Base-by-base conservation (phyloP, 805 yeast species). In the Ogataea pini region DNA sequence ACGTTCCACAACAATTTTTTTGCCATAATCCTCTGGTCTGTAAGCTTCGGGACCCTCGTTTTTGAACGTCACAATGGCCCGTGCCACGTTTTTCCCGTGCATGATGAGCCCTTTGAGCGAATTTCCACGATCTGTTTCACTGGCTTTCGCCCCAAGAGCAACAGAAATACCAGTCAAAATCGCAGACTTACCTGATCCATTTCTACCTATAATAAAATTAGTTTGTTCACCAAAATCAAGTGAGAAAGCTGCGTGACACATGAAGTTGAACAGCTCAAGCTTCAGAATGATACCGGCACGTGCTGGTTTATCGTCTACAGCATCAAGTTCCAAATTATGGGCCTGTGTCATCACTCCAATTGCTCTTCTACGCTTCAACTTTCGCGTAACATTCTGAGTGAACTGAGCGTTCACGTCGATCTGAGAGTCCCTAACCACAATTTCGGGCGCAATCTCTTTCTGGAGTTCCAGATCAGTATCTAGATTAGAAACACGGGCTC, bases 161-260 rank as follows among this genome's bases (percentile, higher is more conserved):
- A 89, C 84, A 7, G 91, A 82, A 1, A 91, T 81, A 0, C 96
- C 97, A 0, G 97, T 89, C 49, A 91, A 69, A 16, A 91, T 77
- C 1, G 97, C 96, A 62, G 89, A 80, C 62, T 91, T 91, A 25
- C 98, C 98, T 32, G 91, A 82, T 2, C 98, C 98, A 61, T 91
- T 91, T 48, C 85, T 75, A 17, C 98, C 98, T 33, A 88, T 85
- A 48, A 91, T 88, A 61, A 91, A 86, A 64, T 91, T 91, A 56
- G 91, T 74, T 46, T 83, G 80, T 0, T 92, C 90, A 1, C 94
- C 94, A 27, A 91, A 75, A 3, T 76, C 78, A 7, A 94, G 68
- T 47, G 81, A 82, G 59, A 94, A 88, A 47, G 87, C 80, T 40
- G 81, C 85, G 62, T 94, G 99, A 55, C 96, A 89, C 96, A 89